Evolutionary conservation across 2,329 filamentous ascomycete species (phyloP), one percentile per base, ranked within the genome.

Genomic region (Drechslerella coelobrocha): DNA sequence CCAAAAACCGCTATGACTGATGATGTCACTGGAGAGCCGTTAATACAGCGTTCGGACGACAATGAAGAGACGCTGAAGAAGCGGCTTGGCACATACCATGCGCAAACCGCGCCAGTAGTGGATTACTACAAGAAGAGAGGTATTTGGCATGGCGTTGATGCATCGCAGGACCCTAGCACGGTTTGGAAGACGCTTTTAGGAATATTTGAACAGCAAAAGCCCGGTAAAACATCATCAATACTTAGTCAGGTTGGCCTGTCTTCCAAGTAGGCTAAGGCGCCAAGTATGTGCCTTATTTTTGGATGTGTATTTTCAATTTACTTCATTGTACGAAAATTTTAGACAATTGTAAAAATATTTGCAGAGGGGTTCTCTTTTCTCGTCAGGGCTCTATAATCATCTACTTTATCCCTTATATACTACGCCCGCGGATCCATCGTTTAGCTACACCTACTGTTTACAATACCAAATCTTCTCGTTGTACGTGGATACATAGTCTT

Each of bases 21-120:
- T 81, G 94, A 99, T 81, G 81, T 97, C 75, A 97, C 94, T 19
- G 94, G 94, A 80, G 94, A 99, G 85, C 92, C 93, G 52, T 84
- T 99, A 75, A 89, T 97, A 77, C 94, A 97, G 84, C 89, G 94
- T 77, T 93, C 90, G 75, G 94, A 99, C 80, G 94, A 99, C 84
- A 99, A 97, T 80, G 92, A 90, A 76, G 93, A 92, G 7, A 91
- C 94, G 47, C 86, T 99, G 74, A 93, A 92, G 86, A 99, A 97
- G 88, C 89, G 94, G 73, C 85, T 99, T 69, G 84, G 83, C 41
- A 97, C 93, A 69, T 99, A 99, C 82, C 94, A 99, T 83, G 83
- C 86, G 75, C 94, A 99, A 86, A 99, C 94, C 31, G 82, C 87
- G 47, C 94, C 94, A 19, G 94, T 99, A 53, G 92, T 96, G 73